Evolutionary conservation across 495 filamentous ascomycete genomes (phyloP).

Genomic region (Talaromyces ruber): DNA sequence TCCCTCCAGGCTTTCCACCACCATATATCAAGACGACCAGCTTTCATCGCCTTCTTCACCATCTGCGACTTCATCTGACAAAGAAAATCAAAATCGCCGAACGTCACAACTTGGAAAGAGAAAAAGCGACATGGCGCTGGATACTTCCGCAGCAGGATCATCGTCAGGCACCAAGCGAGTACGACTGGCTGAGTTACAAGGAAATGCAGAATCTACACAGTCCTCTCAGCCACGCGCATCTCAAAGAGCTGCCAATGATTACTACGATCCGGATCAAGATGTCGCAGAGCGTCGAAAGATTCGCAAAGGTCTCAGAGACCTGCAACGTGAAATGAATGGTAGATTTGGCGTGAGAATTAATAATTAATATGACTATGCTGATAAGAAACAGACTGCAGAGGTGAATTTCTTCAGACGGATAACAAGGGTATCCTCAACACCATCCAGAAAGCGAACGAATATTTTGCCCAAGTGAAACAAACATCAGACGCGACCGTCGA

Average conservation of each 20-base stretch:
- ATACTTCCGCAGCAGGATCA: slow-evolving; percentile 5
- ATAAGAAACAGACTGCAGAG: slow-evolving; percentile 46
- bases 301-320: slow-evolving; percentile 57
- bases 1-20: neutral
- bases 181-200: slow-evolving; percentile 26
- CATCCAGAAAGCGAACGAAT: slow-evolving; percentile 52
- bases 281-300: slow-evolving; percentile 65
- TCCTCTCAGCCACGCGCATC: slow-evolving; percentile 19
- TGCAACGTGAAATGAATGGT: slow-evolving; percentile 60
- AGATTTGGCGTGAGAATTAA: slow-evolving; percentile 9
- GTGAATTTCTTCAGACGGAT: slow-evolving; percentile 53
- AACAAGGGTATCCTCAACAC: slow-evolving; percentile 54
- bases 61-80: slow-evolving; percentile 42
- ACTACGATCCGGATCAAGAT: slow-evolving; percentile 86
- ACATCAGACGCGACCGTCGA: slow-evolving; percentile 91
- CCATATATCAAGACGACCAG: neutral
- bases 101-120: slow-evolving; percentile 13
- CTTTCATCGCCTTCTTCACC: slow-evolving; percentile 2
- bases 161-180: slow-evolving; percentile 26
- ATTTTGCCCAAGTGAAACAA: slow-evolving; percentile 69
- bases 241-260: slow-evolving; percentile 29
- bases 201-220: slow-evolving; percentile 11
- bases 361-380: neutral
- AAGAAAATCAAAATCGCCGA: slow-evolving; percentile 40
- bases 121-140: slow-evolving; percentile 20